Percentiles rank a stretch among this genome's conserved stretches.
Conservation (phyloP, 208 protist species). For the Leishmania aethiopica region DNA sequence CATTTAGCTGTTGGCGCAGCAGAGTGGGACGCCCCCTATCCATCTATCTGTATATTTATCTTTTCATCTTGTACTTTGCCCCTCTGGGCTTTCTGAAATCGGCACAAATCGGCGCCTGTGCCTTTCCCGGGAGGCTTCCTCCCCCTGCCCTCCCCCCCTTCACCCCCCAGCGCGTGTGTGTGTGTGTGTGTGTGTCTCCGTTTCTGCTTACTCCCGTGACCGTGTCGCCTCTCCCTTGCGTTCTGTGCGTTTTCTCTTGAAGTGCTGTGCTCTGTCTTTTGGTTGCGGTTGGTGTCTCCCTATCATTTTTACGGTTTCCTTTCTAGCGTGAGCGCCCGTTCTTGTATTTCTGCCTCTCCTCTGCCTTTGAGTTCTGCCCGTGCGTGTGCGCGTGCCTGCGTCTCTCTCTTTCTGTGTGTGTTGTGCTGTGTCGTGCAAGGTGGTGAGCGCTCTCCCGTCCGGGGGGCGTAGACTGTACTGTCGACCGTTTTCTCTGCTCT, state of each 20-base stretch:
- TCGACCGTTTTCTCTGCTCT: neutral
- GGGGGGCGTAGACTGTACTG: too few relatives aligned
- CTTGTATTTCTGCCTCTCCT: neutral
- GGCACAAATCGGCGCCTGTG: neutral
- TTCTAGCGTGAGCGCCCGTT: neutral
- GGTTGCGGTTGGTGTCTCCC: constrained; percentile 4
- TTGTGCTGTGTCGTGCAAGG: neutral
- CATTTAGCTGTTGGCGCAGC: too few relatives aligned
- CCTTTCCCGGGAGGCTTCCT: neutral
- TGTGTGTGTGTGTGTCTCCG: neutral
- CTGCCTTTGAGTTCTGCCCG: neutral
- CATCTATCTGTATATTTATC: too few relatives aligned
- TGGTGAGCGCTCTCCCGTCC: neutral
- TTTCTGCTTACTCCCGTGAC: neutral
- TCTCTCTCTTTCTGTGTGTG: too few relatives aligned
- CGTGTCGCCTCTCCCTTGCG: neutral
- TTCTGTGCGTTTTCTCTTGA: neutral
- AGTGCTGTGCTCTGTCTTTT: neutral
- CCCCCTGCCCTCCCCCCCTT: too few relatives aligned
- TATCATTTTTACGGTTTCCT: neutral
- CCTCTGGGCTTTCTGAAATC: too few relatives aligned
- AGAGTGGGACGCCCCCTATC: too few relatives aligned
- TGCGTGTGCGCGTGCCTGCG: too few relatives aligned
- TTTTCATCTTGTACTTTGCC: too few relatives aligned
- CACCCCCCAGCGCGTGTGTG: too few relatives aligned